These are phyloP conservation scores for Trypanosoma grayi DNA, from an alignment of 208 protist species.

Conservation along the genomic window DNA sequence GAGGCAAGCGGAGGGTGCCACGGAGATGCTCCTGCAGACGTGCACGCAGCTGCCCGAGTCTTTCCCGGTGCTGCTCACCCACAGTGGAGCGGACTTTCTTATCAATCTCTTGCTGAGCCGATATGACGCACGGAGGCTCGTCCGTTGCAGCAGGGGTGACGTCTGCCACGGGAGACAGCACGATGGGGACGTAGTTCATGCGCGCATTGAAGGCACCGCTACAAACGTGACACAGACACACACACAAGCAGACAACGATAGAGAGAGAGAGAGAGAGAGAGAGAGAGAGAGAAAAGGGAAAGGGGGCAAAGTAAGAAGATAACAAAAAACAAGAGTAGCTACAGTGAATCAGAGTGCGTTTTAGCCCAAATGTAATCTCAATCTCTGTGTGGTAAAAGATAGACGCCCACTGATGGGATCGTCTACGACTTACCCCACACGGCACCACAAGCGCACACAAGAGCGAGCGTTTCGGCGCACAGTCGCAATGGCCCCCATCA, in stretches of 20 bases:
- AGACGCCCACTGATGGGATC: too few relatives aligned
- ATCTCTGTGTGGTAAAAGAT: too few relatives aligned
- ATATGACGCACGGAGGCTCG: background rate
- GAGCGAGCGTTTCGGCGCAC: background rate
- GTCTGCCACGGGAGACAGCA: constrained; percentile 7
- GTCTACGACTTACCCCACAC: background rate
- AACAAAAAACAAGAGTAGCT: background rate
- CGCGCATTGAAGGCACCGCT: background rate
- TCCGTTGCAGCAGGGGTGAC: background rate
- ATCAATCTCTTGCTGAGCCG: background rate
- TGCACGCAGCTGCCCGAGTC: background rate
- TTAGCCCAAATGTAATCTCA: too few relatives aligned
- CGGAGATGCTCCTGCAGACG: background rate
- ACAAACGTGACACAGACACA: background rate
- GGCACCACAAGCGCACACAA: background rate
- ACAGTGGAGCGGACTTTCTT: background rate
- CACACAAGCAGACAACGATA: background rate
- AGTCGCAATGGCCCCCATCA: background rate
- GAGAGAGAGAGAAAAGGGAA: background rate
- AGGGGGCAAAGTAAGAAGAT: background rate
- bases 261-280: background rate
- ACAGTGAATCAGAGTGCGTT: too few relatives aligned
- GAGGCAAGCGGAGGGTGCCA: background rate
- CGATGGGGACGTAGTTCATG: constrained; percentile 1
- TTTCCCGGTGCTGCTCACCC: background rate